Evolutionary conservation across 2,329 filamentous ascomycete genomes (phyloP), one percentile per base, ranked within the genome.

Genomic region (Arthrobotrys iridis): DNA sequence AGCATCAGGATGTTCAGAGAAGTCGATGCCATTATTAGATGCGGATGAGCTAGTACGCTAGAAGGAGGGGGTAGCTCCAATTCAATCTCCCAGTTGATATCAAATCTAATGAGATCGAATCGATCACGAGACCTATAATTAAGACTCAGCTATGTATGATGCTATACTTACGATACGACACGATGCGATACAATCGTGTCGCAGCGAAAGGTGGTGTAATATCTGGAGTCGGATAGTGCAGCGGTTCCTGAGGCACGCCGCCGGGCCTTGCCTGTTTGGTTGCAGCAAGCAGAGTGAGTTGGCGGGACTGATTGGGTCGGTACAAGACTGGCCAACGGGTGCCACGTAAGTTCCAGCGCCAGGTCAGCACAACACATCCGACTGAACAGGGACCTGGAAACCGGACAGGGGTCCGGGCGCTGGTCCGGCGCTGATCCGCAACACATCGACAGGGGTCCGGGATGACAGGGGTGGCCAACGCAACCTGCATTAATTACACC

Each of bases 1-100:
- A 80, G 79, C 77, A 80, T 79, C 48, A 80, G 78, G 24, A 78
- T 76, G 59, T 76, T 76, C n/a, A 76, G 55, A 10, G 55, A 15
- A 28, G 59, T 0, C 50, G 57, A 22, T 60, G 45, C 45, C 55
- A 62, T 66, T 43, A 65, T 62, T 50, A 24, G 50, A 40, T 40
- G 20, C 10, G 20, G 20, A n/a, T n/a, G n/a, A n/a, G n/a, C n/a
- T n/a, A n/a, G n/a, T n/a, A n/a, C n/a, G n/a, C n/a, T n/a, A n/a
- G n/a, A n/a, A n/a, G n/a, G n/a, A n/a, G n/a, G n/a, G n/a, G n/a
- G n/a, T n/a, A n/a, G n/a, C n/a, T n/a, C n/a, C n/a, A n/a, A n/a
- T n/a, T n/a, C n/a, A n/a, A n/a, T n/a, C n/a, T n/a, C n/a, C n/a
- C n/a, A n/a, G n/a, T n/a, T n/a, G n/a, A n/a, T n/a, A n/a, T n/a